Percentiles rank a stretch among this genome's conserved stretches.
Conservation (phyloP, 2,329 filamentous ascomycete species). For the Tolypocladium inflatum region DNA sequence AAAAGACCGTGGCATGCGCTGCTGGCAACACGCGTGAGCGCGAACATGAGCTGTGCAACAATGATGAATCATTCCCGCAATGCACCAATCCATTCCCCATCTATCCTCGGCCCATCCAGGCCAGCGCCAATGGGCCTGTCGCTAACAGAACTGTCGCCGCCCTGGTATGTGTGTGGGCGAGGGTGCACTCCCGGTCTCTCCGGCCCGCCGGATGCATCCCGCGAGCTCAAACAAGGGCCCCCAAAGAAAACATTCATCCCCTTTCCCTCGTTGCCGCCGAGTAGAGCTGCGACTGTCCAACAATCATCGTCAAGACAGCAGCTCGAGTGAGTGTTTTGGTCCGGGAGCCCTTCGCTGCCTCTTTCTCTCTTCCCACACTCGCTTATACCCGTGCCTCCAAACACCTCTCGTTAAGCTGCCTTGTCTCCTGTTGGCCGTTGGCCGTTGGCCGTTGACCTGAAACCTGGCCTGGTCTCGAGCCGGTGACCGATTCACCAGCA, state of each 20-base stretch:
- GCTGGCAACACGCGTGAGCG: not conserved
- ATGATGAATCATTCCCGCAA: not conserved
- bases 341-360: not conserved
- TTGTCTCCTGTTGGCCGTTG: not conserved
- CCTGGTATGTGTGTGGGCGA: not conserved
- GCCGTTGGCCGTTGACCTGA: not conserved
- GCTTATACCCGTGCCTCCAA: not conserved
- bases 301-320: not conserved
- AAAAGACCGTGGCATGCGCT: not conserved
- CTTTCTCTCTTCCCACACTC: conserved; percentile 1
- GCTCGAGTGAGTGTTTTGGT: not conserved
- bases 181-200: not conserved
- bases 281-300: not conserved
- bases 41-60: not conserved
- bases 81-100: not conserved
- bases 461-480: not conserved
- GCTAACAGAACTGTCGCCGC: not conserved
- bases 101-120: not conserved
- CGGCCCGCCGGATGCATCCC: not conserved
- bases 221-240: not conserved
- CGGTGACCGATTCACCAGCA: not conserved
- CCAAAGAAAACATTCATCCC: conserved; percentile 7
- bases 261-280: not conserved
- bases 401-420: not conserved
- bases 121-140: not conserved